phyloP scores from a whole-genome alignment of 1,284 basidiomycete species.

The Microbotryum scabiosae region DNA sequence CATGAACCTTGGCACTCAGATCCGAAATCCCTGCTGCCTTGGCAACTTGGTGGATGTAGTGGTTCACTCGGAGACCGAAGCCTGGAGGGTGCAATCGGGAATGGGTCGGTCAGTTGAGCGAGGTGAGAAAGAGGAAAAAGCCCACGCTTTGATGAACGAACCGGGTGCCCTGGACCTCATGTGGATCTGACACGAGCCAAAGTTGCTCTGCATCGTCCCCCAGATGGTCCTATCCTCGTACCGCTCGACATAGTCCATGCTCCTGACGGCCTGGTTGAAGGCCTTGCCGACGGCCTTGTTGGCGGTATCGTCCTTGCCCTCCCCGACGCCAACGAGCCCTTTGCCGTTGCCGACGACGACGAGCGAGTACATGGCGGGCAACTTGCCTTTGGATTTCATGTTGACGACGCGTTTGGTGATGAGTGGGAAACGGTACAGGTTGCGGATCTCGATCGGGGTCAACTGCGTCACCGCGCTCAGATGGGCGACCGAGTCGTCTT shows the following conservation, averaged over 20 bases:
- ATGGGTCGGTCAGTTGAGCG: neutral
- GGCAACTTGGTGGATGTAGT: constrained; percentile 73
- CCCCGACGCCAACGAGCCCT: constrained; percentile 82
- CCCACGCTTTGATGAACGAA: constrained; percentile 10
- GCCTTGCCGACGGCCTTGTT: constrained; percentile 57
- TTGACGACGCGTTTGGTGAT: constrained; percentile 52
- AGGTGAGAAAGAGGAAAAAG: neutral
- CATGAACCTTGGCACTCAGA: constrained; percentile 86
- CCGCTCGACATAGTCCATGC: constrained; percentile 80
- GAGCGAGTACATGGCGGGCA: constrained; percentile 57
- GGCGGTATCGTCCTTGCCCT: constrained; percentile 65
- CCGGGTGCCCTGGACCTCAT: constrained; percentile 68
- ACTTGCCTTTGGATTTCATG: constrained; percentile 80
- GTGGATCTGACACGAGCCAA: constrained; percentile 73
- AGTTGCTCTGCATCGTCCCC: constrained; percentile 65
- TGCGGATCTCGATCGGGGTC: constrained; percentile 23
- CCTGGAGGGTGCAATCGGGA: constrained; percentile 44
- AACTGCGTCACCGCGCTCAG: constrained; percentile 25
- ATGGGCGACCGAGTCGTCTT: constrained; percentile 27
- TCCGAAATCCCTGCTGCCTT: constrained; percentile 92
- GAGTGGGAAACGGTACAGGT: constrained; percentile 33
- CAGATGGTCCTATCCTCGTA: constrained; percentile 86
- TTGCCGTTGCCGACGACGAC: constrained; percentile 72
- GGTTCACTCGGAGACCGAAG: constrained; percentile 85
- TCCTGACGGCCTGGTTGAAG: constrained; percentile 64